Conservation (phyloP, 331 rosid species). For the Quercus tomentella region DNA sequence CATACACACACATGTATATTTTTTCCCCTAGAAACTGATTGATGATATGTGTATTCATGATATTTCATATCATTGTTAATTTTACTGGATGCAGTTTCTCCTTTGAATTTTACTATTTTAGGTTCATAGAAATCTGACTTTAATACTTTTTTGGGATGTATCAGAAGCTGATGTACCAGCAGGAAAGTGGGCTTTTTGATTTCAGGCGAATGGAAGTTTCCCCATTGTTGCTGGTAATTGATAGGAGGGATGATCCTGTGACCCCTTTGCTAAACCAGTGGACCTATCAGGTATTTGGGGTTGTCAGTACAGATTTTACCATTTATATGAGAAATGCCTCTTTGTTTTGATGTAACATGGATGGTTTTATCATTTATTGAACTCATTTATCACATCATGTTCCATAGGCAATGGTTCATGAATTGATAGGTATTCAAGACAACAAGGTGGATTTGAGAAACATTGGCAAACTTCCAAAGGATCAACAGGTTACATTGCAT, state of each 20-base stretch:
- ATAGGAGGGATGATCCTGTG: slow-evolving; percentile 94
- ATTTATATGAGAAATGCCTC: slow-evolving; percentile 11
- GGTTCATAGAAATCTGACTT: slow-evolving; percentile 19
- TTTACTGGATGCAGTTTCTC: too few species aligned
- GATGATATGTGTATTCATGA: too few species aligned
- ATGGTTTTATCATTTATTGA: background rate
- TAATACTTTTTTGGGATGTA: slow-evolving; percentile 21
- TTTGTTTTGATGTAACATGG: background rate
- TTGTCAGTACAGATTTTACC: background rate
- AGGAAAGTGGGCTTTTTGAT: slow-evolving; percentile 92
- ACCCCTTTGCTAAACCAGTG: slow-evolving; percentile 90
- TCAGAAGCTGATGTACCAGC: slow-evolving; percentile 97
- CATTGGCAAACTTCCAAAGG: slow-evolving; percentile 36
- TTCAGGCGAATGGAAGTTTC: slow-evolving; percentile 83
- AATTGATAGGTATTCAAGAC: slow-evolving; percentile 87
- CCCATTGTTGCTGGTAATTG: slow-evolving; percentile 83
- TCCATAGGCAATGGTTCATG: slow-evolving; percentile 94
- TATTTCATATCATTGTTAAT: too few species aligned
- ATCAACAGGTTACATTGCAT: slow-evolving; percentile 42
- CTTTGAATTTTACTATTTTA: too few species aligned
- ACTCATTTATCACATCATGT: slow-evolving; percentile 9
- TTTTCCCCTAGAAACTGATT: too few species aligned
- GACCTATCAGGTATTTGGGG: slow-evolving; percentile 81
- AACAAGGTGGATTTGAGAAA: slow-evolving; percentile 84
- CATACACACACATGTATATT: too few species aligned